These are phyloP conservation scores for Penicillium desertorum DNA, from an alignment of 495 filamentous ascomycete species.

Conservation along the genomic window DNA sequence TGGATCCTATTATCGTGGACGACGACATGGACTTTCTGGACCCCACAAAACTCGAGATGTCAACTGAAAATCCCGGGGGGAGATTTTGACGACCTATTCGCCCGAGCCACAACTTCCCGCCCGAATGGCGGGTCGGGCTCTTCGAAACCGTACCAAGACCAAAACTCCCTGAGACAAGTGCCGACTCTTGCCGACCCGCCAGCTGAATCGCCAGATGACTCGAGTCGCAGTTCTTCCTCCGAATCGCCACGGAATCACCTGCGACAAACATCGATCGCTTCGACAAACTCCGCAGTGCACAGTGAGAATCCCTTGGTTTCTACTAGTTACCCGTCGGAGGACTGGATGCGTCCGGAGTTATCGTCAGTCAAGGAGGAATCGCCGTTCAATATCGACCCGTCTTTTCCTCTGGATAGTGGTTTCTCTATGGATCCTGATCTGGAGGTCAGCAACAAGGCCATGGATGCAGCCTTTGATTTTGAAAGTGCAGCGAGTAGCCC, in stretches of 20 bases:
- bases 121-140: slow-evolving; percentile 32
- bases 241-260: slow-evolving; percentile 46
- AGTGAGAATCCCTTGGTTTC: slow-evolving; percentile 42
- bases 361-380: slow-evolving; percentile 42
- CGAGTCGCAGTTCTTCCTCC: slow-evolving; percentile 45
- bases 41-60: slow-evolving; percentile 36
- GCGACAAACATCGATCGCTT: slow-evolving; percentile 42
- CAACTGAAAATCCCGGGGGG: slow-evolving; percentile 40
- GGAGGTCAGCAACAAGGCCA: slow-evolving; percentile 58
- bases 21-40: slow-evolving; percentile 51
- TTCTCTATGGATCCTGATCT: slow-evolving; percentile 45
- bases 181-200: slow-evolving; percentile 41
- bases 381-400: slow-evolving; percentile 42
- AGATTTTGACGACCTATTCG: slow-evolving; percentile 48
- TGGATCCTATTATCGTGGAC: slow-evolving; percentile 50
- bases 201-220: slow-evolving; percentile 45
- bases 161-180: slow-evolving; percentile 39
- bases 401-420: slow-evolving; percentile 33
- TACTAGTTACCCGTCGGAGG: slow-evolving; percentile 36
- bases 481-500: slow-evolving; percentile 69
- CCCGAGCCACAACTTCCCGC: slow-evolving; percentile 33
- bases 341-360: slow-evolving; percentile 45
- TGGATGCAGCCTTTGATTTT: slow-evolving; percentile 69
- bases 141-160: slow-evolving; percentile 34
- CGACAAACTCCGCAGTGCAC: slow-evolving; percentile 41